phyloP scores from a whole-genome alignment of 169 alveolate species.

The Fabrea salina region DNA sequence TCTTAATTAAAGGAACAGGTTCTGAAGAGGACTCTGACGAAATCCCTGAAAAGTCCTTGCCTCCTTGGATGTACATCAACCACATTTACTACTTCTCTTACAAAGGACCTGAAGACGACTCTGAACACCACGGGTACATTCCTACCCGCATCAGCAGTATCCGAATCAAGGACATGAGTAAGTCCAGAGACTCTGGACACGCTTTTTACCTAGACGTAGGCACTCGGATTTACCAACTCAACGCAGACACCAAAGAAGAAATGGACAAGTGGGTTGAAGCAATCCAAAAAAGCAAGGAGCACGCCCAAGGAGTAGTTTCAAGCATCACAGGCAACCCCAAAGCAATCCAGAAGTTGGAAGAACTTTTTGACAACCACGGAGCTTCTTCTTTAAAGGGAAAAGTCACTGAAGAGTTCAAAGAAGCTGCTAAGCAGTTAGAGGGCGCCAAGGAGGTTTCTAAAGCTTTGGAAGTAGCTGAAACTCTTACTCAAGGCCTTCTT shows the following conservation, averaged over 20 bases:
- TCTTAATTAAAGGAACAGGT: conserved; percentile 62
- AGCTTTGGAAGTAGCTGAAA: conserved; percentile 47
- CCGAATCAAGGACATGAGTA: conserved; percentile 47
- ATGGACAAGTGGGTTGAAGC: conserved; percentile 75
- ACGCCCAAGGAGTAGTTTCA: conserved; percentile 56
- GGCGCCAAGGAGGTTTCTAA: conserved; percentile 43
- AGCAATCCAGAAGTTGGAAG: conserved; percentile 47
- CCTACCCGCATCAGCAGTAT: conserved; percentile 56
- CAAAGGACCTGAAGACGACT: conserved; percentile 45
- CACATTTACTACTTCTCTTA: conserved; percentile 60
- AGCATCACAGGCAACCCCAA: conserved; percentile 60
- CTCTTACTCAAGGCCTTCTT: conserved; percentile 54
- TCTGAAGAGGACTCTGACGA: conserved; percentile 47
- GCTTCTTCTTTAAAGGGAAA: conserved; percentile 43
- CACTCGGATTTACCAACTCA: conserved; percentile 55
- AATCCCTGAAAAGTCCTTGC: conserved; percentile 44
- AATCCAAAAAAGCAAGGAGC: conserved; percentile 52
- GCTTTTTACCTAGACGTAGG: conserved; percentile 68
- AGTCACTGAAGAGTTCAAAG: conserved; percentile 45
- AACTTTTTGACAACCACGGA: conserved; percentile 37
- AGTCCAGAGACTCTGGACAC: conserved; percentile 56
- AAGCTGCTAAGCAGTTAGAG: no score
- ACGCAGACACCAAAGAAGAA: conserved; percentile 60
- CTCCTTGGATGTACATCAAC: conserved; percentile 71
- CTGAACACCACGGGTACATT: conserved; percentile 58